A percentile compares a stretch with the other conserved stretches of the same genome.
Conservation (phyloP, 2,329 filamentous ascomycete genomes). For the Fusarium lyarnte region DNA sequence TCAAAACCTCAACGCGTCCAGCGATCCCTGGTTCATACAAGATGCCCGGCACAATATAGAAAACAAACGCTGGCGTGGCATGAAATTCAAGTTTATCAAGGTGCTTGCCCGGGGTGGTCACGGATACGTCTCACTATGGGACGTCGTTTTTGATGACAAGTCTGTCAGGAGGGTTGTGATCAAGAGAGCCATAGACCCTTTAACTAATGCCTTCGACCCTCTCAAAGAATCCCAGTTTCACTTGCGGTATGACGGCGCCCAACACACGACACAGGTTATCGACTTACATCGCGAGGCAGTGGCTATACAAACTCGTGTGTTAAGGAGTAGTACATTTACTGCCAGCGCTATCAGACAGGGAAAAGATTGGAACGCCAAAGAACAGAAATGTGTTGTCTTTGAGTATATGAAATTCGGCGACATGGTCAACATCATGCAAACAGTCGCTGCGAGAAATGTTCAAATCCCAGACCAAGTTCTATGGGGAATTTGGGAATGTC, state of each 20-base stretch:
- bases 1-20: background rate
- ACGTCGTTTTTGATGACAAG: slow-evolving; percentile 35
- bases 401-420: slow-evolving; percentile 43
- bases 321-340: background rate
- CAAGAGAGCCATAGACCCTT: slow-evolving; percentile 25
- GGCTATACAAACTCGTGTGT: slow-evolving; percentile 9
- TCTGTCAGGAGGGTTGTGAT: slow-evolving; percentile 39
- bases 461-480: slow-evolving; percentile 35
- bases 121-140: slow-evolving; percentile 41
- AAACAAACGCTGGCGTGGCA: slow-evolving; percentile 22
- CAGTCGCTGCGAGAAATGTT: background rate
- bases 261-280: slow-evolving; percentile 43
- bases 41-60: background rate
- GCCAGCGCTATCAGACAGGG: background rate
- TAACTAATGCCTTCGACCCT: background rate
- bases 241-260: slow-evolving; percentile 40
- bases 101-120: slow-evolving; percentile 43
- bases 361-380: background rate
- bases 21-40: background rate
- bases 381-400: slow-evolving; percentile 33
- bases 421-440: slow-evolving; percentile 29
- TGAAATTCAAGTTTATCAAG: slow-evolving; percentile 39
- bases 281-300: slow-evolving; percentile 32
- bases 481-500: slow-evolving; percentile 46
- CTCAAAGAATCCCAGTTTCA: slow-evolving; percentile 37